phyloP scores from a whole-genome alignment of 2,329 filamentous ascomycete genomes.

The Septoria petroselini region DNA sequence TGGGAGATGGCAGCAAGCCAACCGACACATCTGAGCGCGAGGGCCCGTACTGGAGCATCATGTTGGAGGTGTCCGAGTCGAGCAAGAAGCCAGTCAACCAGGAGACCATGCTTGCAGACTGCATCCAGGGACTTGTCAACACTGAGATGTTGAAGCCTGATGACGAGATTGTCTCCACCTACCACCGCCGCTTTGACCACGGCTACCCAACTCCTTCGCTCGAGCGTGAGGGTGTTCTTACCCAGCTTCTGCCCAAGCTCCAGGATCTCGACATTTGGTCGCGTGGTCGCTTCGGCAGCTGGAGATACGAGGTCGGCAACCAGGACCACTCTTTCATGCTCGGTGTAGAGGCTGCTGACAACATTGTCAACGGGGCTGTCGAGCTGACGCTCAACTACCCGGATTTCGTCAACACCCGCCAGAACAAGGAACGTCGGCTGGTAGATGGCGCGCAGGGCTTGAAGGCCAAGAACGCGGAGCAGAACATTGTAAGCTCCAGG shows the following conservation, averaged over 20 bases:
- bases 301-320: constrained; percentile 96
- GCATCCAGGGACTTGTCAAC: constrained; percentile 94
- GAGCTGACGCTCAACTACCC: constrained; percentile 96
- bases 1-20: constrained; percentile 81
- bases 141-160: constrained; percentile 89
- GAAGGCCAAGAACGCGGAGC: constrained; percentile 39
- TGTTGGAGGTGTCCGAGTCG: constrained; percentile 97
- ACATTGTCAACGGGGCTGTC: constrained; percentile 82
- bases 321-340: constrained; percentile 98
- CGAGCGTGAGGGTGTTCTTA: constrained; percentile 92
- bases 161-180: constrained; percentile 96
- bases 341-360: constrained; percentile 87
- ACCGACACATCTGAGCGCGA: constrained; percentile 68
- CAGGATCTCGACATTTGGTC: constrained; percentile 90
- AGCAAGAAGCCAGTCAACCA: constrained; percentile 90
- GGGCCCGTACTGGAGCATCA: constrained; percentile 99
- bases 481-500: constrained; percentile 14
- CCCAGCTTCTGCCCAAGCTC: constrained; percentile 86
- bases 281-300: constrained; percentile 94
- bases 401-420: constrained; percentile 82
- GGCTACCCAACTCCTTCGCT: constrained; percentile 94
- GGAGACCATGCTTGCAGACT: constrained; percentile 80
- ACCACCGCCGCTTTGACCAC: constrained; percentile 97
- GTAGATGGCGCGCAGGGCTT: constrained; percentile 61
- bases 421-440: constrained; percentile 63